A percentile compares a stretch with the other conserved stretches of the same genome.
Evolutionary conservation across 495 filamentous ascomycete species (phyloP).

Genomic region (Aspergillus nanangensis): DNA sequence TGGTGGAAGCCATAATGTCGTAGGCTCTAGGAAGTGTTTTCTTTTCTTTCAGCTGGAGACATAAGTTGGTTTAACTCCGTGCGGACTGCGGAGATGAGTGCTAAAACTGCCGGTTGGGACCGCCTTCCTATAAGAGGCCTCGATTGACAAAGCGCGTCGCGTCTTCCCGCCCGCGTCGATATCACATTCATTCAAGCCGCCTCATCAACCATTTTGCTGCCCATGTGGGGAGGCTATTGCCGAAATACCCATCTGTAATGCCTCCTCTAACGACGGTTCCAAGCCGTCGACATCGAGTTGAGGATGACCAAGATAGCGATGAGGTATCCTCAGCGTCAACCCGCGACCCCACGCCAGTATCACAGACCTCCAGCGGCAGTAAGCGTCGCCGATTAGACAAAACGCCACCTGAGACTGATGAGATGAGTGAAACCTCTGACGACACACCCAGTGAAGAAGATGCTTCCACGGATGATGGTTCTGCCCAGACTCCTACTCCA

Average conservation of each 20-base stretch:
- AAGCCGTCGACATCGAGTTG: slow-evolving; percentile 26
- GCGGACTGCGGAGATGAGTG: slow-evolving; percentile 1
- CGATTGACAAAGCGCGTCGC: slow-evolving; percentile 20
- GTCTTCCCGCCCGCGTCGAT: slow-evolving; percentile 6
- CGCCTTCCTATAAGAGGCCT: slow-evolving; percentile 18
- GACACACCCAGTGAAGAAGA: slow-evolving; percentile 9
- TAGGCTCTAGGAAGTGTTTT: no score
- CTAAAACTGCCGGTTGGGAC: slow-evolving; percentile 8
- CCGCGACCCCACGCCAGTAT: slow-evolving; percentile 12
- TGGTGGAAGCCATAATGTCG: slow-evolving; percentile 10
- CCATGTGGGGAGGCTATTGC: no score
- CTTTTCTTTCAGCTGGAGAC: not conserved
- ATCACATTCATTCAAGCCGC: no score
- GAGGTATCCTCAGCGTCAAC: slow-evolving; percentile 17
- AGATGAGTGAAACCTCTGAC: slow-evolving; percentile 5
- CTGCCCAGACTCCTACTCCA: not conserved
- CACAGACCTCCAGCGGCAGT: slow-evolving; percentile 17
- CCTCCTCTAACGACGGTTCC: slow-evolving; percentile 20
- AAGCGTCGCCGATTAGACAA: slow-evolving; percentile 32
- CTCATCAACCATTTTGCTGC: no score
- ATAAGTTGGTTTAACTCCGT: slow-evolving; percentile 1
- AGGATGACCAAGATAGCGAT: slow-evolving; percentile 24
- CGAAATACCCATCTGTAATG: slow-evolving; percentile 19
- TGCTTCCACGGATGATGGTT: not conserved
- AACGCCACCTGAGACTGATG: slow-evolving; percentile 9